Percentiles rank a stretch among this genome's conserved stretches.
These are phyloP conservation scores for Populus euphratica DNA, from an alignment of 345 rosid genomes.

Conservation along the genomic window DNA sequence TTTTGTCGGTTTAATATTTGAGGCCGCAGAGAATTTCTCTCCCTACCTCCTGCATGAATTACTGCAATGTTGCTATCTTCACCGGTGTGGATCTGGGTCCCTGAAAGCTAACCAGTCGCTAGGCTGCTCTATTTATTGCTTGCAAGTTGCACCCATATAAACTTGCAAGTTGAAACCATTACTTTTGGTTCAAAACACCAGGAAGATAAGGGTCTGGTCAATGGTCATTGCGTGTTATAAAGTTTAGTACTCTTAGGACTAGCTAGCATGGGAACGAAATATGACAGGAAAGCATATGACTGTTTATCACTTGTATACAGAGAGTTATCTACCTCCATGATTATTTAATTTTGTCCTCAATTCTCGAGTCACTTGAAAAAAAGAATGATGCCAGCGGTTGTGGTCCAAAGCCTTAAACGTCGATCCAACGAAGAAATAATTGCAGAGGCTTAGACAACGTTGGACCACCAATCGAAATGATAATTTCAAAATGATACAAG, in stretches of 20 bases:
- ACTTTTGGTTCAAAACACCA: conserved; percentile 6
- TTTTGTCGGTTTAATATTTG: neutral
- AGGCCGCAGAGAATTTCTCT: neutral
- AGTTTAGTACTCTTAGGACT: neutral
- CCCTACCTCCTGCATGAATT: neutral
- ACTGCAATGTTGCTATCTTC: neutral
- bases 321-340: neutral
- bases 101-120: neutral
- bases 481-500: conserved; percentile 4
- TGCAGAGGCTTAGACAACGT: neutral
- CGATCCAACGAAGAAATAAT: conserved; percentile 2
- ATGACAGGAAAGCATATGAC: neutral
- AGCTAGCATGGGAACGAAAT: neutral
- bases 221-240: neutral
- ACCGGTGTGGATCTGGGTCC: neutral
- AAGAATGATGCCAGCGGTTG: conserved; percentile 1
- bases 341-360: neutral
- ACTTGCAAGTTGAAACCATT: neutral
- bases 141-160: neutral
- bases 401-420: conserved; percentile 15
- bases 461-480: conserved; percentile 17
- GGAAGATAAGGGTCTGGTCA: neutral
- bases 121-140: neutral
- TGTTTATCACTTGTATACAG: too few species aligned
- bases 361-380: neutral